These are phyloP conservation scores for Zygosaccharomyces gambellarensis DNA, from an alignment of 805 yeast genomes.

Conservation along the genomic window DNA sequence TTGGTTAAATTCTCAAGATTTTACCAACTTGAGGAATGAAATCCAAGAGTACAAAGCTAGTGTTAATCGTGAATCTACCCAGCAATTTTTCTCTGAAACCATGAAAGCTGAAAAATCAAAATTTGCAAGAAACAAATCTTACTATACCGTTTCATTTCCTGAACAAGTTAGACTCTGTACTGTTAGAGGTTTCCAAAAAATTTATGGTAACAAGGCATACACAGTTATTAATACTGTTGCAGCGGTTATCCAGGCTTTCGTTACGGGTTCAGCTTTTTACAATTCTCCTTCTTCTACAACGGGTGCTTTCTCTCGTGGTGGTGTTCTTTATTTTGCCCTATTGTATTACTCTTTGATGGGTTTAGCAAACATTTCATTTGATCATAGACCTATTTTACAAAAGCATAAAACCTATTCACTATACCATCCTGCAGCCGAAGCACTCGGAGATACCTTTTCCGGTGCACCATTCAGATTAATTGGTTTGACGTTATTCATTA, in stretches of 20 bases:
- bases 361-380: constrained; percentile 55
- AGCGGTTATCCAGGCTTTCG: constrained; percentile 37
- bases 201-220: constrained; percentile 43
- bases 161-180: constrained; percentile 44
- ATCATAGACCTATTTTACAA: constrained; percentile 59
- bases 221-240: constrained; percentile 41
- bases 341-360: constrained; percentile 55
- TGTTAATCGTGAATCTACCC: constrained; percentile 39
- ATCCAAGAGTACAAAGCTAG: constrained; percentile 25
- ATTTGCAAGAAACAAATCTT: constrained; percentile 20
- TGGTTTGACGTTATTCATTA: constrained; percentile 41
- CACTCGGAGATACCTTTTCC: constrained; percentile 55
- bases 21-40: constrained; percentile 21
- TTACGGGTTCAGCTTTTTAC: constrained; percentile 49
- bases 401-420: constrained; percentile 70
- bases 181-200: constrained; percentile 42
- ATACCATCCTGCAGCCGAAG: constrained; percentile 71
- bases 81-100: constrained; percentile 30
- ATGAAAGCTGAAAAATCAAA: constrained; percentile 30
- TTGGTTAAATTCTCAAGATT: constrained; percentile 30
- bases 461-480: constrained; percentile 58
- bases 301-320: constrained; percentile 52
- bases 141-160: constrained; percentile 28
- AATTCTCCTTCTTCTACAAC: constrained; percentile 40
- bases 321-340: constrained; percentile 47